phyloP scores from a whole-genome alignment of 108 stramenopile species.

The Discostella stelligeroides region DNA sequence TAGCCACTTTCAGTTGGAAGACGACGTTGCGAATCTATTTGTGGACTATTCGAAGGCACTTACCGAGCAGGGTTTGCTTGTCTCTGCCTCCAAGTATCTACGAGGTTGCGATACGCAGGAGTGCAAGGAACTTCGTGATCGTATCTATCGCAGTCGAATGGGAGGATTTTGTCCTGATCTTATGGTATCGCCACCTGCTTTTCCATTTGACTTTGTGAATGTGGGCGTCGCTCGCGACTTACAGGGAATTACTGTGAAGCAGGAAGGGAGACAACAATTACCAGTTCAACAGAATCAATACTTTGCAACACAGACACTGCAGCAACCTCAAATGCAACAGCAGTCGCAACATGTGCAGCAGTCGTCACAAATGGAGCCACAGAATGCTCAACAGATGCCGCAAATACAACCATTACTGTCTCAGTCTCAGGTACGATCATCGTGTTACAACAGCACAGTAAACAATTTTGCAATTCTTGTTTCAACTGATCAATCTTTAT shows the following conservation, averaged over 20 bases:
- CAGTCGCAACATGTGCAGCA: constrained; percentile 41
- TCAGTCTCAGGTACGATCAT: constrained; percentile 20
- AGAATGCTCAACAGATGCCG: constrained; percentile 40
- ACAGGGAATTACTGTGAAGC: constrained; percentile 48
- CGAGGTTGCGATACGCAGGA: constrained; percentile 54
- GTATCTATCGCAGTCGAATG: constrained; percentile 71
- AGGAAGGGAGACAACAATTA: constrained; percentile 29
- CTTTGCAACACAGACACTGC: constrained; percentile 17
- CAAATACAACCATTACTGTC: constrained; percentile 13
- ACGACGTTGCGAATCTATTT: constrained; percentile 78
- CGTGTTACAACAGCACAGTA: background rate
- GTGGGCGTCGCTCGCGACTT: constrained; percentile 60
- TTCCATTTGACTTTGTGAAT: constrained; percentile 65
- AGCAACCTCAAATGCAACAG: constrained; percentile 55
- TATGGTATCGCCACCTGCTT: constrained; percentile 73
- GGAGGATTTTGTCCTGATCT: constrained; percentile 61
- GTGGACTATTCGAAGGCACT: constrained; percentile 84
- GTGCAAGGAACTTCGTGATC: constrained; percentile 69
- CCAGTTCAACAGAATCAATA: constrained; percentile 45
- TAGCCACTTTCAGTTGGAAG: constrained; percentile 45
- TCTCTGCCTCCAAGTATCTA: constrained; percentile 84
- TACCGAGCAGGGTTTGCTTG: constrained; percentile 91
- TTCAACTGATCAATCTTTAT: background rate
- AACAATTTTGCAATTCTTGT: background rate
- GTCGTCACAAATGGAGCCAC: constrained; percentile 20